phyloP scores from a whole-genome alignment of 1,139 yeast species.

The Kodamaea ohmeri region DNA sequence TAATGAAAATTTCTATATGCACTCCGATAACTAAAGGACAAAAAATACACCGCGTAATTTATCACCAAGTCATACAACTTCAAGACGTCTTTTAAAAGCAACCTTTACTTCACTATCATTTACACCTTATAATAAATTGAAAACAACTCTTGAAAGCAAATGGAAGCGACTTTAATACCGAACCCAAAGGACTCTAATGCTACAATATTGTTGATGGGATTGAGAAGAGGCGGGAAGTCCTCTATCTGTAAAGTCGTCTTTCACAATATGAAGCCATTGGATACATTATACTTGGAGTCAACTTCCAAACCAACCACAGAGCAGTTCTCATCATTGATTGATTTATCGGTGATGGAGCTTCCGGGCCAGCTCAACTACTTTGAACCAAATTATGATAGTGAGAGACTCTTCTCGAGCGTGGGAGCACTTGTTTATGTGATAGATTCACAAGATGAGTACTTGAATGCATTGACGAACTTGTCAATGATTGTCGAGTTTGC shows the following conservation, averaged over 20 bases:
- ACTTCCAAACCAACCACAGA: conserved; percentile 87
- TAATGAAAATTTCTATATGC: too few species aligned
- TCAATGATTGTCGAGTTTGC: conserved; percentile 90
- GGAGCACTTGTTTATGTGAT: conserved; percentile 96
- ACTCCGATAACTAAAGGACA: too few species aligned
- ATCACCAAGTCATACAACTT: too few species aligned
- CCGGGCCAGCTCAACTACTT: conserved; percentile 93
- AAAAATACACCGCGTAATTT: background rate
- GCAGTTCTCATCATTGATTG: conserved; percentile 74
- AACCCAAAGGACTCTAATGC: conserved; percentile 56
- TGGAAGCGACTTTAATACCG: conserved; percentile 35
- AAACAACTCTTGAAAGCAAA: conserved; percentile 12
- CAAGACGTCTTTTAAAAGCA: too few species aligned
- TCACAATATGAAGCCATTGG: conserved; percentile 95
- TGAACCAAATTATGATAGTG: conserved; percentile 81
- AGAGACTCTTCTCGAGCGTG: conserved; percentile 70
- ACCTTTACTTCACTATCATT: too few species aligned
- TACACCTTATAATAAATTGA: background rate
- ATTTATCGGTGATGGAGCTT: conserved; percentile 88
- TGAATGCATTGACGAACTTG: conserved; percentile 84
- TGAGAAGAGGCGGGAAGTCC: conserved; percentile 78
- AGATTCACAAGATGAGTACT: conserved; percentile 92
- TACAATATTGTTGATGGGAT: conserved; percentile 80
- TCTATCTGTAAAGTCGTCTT: conserved; percentile 93
- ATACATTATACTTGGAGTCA: conserved; percentile 84